Conservation (phyloP, 2,329 filamentous ascomycete species). For the Gliomastix tumulicola region DNA sequence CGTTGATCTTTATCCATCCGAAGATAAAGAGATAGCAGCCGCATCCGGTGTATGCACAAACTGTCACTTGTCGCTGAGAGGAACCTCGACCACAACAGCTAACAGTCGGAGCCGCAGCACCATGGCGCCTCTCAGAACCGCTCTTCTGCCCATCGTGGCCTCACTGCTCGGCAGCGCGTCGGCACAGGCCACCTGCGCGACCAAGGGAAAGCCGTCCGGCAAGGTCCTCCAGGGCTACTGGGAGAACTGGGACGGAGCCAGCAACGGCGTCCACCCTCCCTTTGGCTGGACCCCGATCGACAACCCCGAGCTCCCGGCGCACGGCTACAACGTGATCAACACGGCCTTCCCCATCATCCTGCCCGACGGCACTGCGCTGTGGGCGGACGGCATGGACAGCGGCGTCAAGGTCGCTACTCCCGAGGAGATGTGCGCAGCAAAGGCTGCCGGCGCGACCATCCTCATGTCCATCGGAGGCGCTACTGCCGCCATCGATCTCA, state of each 20-base stretch:
- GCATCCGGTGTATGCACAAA: no score
- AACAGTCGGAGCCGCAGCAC: no score
- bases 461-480: slow-evolving; percentile 25
- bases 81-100: no score
- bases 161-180: not conserved
- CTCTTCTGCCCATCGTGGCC: not conserved
- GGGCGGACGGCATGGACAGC: slow-evolving; percentile 23
- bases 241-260: slow-evolving; percentile 27
- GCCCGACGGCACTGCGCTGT: slow-evolving; percentile 21
- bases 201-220: slow-evolving; percentile 21
- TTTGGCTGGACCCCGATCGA: slow-evolving; percentile 24
- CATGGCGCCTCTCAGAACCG: no score
- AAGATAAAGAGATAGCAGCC: no score
- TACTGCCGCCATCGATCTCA: slow-evolving; percentile 22
- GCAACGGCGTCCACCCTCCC: slow-evolving; percentile 21
- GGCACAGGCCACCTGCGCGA: slow-evolving; percentile 15
- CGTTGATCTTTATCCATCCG: no score
- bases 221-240: slow-evolving; percentile 26
- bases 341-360: slow-evolving; percentile 25
- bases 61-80: no score
- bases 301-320: slow-evolving; percentile 15
- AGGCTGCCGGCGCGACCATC: slow-evolving; percentile 22
- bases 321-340: slow-evolving; percentile 25
- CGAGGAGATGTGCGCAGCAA: slow-evolving; percentile 22
- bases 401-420: slow-evolving; percentile 19